phyloP scores from a whole-genome alignment of 305 asterid genomes.

The Fraxinus latifolia region DNA sequence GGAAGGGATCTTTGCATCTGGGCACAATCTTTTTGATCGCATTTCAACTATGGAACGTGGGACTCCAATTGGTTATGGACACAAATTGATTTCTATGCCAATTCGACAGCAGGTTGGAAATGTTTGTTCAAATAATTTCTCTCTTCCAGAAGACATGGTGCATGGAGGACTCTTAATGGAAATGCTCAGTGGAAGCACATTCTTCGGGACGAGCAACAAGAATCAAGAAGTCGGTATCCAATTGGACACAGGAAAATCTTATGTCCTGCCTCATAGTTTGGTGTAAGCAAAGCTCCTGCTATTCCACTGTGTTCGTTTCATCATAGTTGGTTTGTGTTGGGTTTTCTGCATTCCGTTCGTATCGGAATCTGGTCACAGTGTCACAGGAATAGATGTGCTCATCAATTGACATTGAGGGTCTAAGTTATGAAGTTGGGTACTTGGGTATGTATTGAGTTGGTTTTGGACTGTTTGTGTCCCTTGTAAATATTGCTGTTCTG shows the following conservation, averaged over 20 bases:
- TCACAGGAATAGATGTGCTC: neutral
- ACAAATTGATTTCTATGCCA: neutral
- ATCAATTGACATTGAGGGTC: neutral
- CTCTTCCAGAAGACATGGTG: constrained; percentile 71
- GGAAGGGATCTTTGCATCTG: constrained; percentile 14
- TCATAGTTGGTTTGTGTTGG: neutral
- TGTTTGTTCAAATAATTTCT: constrained; percentile 25
- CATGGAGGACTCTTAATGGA: constrained; percentile 72
- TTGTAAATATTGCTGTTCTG: neutral
- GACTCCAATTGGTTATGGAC: constrained; percentile 19
- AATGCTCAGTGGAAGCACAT: constrained; percentile 39
- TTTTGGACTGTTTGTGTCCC: neutral
- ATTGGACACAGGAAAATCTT: constrained; percentile 20
- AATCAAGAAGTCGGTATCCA: constrained; percentile 11
- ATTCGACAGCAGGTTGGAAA: constrained; percentile 18
- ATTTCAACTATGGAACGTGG: constrained; percentile 16
- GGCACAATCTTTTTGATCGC: constrained; percentile 11
- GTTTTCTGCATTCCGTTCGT: neutral
- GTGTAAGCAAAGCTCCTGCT: constrained; percentile 10
- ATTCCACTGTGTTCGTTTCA: neutral
- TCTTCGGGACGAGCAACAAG: constrained; percentile 6
- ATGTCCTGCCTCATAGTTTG: constrained; percentile 26
- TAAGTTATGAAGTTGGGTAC: neutral
- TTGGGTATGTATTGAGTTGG: neutral
- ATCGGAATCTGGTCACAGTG: neutral